Conservation (phyloP, 768 basidiomycete genomes). For the Mycena filopes region DNA sequence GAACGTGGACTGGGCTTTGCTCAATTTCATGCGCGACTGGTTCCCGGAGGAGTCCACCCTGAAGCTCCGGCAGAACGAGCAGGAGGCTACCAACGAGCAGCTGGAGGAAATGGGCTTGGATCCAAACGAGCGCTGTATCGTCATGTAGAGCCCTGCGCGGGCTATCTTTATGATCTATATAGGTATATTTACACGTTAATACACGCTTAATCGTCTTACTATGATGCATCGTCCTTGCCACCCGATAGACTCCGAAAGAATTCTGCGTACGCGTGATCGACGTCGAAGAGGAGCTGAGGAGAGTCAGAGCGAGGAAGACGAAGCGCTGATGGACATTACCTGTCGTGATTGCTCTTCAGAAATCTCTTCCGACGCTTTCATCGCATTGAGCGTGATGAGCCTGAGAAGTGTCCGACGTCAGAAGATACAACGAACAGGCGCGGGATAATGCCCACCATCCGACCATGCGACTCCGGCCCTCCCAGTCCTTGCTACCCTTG, state of each 20-base stretch:
- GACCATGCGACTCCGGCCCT: conserved; percentile 93
- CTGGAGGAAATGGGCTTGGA: conserved; percentile 72
- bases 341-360: conserved; percentile 95
- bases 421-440: not conserved
- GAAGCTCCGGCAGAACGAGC: conserved; percentile 81
- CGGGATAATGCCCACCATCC: conserved; percentile 73
- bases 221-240: conserved; percentile 48
- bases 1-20: conserved; percentile 82
- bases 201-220: conserved; percentile 2
- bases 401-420: conserved; percentile 48
- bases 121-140: conserved; percentile 51
- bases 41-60: conserved; percentile 85
- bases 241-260: conserved; percentile 82
- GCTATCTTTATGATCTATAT: conserved; percentile 7
- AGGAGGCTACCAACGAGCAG: conserved; percentile 78
- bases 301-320: not conserved
- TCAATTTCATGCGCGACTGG: conserved; percentile 93
- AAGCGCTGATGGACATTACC: conserved; percentile 50
- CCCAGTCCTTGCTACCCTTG: conserved; percentile 96
- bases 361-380: conserved; percentile 97
- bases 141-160: conserved; percentile 46
- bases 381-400: conserved; percentile 95
- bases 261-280: conserved; percentile 95
- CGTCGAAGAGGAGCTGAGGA: conserved; percentile 89
- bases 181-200: conserved; percentile 8